Base-by-base conservation (phyloP, 2,329 filamentous ascomycete species). In the Xylaria sp. region DNA sequence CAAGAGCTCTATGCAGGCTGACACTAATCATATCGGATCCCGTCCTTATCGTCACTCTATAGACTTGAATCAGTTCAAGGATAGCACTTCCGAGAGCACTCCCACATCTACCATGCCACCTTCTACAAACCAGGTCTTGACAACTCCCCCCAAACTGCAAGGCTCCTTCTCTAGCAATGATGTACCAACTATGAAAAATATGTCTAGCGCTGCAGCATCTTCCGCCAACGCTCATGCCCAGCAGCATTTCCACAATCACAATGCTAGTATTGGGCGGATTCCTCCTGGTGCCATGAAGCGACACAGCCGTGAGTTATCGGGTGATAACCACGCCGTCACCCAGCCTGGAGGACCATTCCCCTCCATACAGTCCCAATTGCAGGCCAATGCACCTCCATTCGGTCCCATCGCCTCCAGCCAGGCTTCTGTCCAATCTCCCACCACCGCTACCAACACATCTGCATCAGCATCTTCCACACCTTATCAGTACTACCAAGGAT, bases 111-210 rank as follows among this genome's bases (percentile, higher is more conserved):
- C 82, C 58, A 82, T 85, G 70, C 81, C 85, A 34, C 82, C 88
- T 2, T 81, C 87, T 18, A 79, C 82, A 32, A 87, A 78, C 66
- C 84, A 87, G 69, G 80, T 81, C 69, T 87, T 91, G 79, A 85
- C 88, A 32, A 88, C 88, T 63, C 88, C 92, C 44, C 89, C 91
- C 37, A 94, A 93, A 83, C 81, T 97, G 67, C 92, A 94, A 81
- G 91, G 92, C 54, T 98, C 95, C 0, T 98, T 93, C 83, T 98
- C 96, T 10, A 90, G 93, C 63, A 96, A 92, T 80, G 94, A 98
- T 77, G 86, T 98, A 23, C 92, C 94, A 4, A 97, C 94, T 8
- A 85, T 94, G 77, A 97, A 96, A 87, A 91, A 86, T 73, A 84
- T 72, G 48, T 57, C 65, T 15, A 25, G 52, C 34, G n/a, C 62